Base-by-base conservation (phyloP, 106 monocot genomes). In the Xerophyta viscosa region DNA sequence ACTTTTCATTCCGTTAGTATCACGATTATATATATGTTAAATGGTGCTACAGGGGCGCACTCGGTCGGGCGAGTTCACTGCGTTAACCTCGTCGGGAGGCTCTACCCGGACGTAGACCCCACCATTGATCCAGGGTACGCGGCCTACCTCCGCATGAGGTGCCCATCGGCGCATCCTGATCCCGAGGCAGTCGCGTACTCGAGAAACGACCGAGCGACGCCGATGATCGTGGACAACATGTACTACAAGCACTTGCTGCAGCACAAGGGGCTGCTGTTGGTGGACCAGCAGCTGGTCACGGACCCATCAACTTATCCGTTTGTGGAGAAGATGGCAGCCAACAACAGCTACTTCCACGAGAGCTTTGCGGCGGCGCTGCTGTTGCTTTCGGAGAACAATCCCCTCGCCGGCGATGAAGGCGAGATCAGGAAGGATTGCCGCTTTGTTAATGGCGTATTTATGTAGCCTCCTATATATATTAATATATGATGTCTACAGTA, bases 41-140 rank as follows among this genome's bases (percentile, higher is more conserved):
- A n/a, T n/a, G n/a, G n/a, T n/a, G n/a, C n/a, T n/a, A n/a, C 33
- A 74, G 83, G 83, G n/a, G 69, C 78, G 3, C 84, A 84, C 49
- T 78, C 78, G 0, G 84, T 84, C 6, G 84, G 84, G 14, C 54
- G 84, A 52, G 75, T 75, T 11, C 84, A 84, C 52, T 84, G 84
- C 29, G 20, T 56, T 1, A 84, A 84, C 57, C 66, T 84, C 12
- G 78, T 79, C 0, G 51, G 19, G 4, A 47, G 78, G 41, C 77
- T 84, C 42, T 75, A 84, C 56, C 84, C 84, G 1, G 44, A 27
- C 11, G 48, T 79, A 11, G 78, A 84, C 48, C 67, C 67, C n/a
- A 71, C 67, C 0, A 54, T 84, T 6, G 75, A 78, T 54, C 78
- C 78, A 3, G 60, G 26, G 27, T 71, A 78, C 45, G 74, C 37